Evolutionary conservation across 106 monocot genomes (phyloP).

Genomic region (Xerophyta viscosa): DNA sequence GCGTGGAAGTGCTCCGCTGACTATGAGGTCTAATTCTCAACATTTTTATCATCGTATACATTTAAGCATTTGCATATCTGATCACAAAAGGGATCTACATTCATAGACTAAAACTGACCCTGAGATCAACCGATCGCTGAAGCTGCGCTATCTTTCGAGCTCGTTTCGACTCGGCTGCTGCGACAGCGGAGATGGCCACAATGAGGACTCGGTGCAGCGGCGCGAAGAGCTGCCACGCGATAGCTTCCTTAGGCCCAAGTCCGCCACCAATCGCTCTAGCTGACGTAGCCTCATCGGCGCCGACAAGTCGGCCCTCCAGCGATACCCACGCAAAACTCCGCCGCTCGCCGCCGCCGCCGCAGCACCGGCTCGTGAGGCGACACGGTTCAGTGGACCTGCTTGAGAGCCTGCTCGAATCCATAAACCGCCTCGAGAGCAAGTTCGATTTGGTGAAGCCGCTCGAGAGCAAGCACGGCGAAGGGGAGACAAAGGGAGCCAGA

Average conservation of each 20-base stretch:
- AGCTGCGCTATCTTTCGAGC: constrained; percentile 32
- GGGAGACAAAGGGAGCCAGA: constrained; percentile 9
- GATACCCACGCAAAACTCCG: constrained; percentile 49
- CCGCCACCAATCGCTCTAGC: constrained; percentile 26
- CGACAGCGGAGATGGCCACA: constrained; percentile 58
- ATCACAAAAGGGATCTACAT: no score
- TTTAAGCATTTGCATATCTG: no score
- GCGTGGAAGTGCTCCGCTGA: no score
- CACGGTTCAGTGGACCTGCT: constrained; percentile 21
- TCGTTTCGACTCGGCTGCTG: constrained; percentile 25
- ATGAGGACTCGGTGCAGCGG: constrained; percentile 69
- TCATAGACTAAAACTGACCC: constrained; percentile 28
- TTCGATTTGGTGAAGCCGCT: constrained; percentile 20
- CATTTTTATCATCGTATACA: no score
- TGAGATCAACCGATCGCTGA: constrained; percentile 49
- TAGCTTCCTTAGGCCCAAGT: constrained; percentile 31
- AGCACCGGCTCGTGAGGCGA: constrained; percentile 19
- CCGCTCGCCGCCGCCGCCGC: constrained; percentile 13
- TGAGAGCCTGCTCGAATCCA: constrained; percentile 23
- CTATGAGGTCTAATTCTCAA: no score
- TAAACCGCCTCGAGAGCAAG: constrained; percentile 22
- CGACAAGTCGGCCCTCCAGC: constrained; percentile 64
- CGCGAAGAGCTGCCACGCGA: constrained; percentile 76
- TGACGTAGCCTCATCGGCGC: constrained; percentile 55
- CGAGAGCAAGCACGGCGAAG: constrained; percentile 19